Evolutionary conservation across 2,329 filamentous ascomycete species (phyloP).

Genomic region (Fusarium mangiferae): DNA sequence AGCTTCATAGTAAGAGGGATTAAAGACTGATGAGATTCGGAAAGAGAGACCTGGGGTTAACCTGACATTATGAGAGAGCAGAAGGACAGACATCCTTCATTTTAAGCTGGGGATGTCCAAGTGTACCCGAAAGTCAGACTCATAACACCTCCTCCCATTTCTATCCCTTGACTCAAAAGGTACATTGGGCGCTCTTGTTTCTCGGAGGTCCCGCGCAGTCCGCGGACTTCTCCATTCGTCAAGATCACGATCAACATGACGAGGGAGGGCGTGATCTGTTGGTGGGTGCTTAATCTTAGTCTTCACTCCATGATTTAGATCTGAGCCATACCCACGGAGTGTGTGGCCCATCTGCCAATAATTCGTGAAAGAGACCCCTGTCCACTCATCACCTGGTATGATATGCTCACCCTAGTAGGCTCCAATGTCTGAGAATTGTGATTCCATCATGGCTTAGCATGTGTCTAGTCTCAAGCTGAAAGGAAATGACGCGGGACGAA

Average conservation of each 20-base stretch:
- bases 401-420: neutral
- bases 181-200: neutral
- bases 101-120: neutral
- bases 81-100: neutral
- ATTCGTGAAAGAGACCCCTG: neutral
- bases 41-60: neutral
- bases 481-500: neutral
- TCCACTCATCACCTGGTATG: neutral
- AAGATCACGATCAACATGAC: neutral
- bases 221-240: neutral
- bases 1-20: neutral
- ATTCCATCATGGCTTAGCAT: neutral
- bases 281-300: neutral
- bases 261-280: neutral
- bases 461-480: neutral
- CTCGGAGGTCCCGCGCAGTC: neutral
- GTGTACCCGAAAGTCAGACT: neutral
- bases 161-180: neutral
- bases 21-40: neutral
- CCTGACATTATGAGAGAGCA: neutral
- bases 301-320: neutral
- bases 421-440: neutral
- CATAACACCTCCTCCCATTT: neutral
- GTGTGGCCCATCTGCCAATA: constrained; percentile 8
- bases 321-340: neutral